Percentiles rank a stretch among this genome's conserved stretches.
Evolutionary conservation across 2,329 filamentous ascomycete genomes (phyloP).

Genomic region (Trichoderma sp.): DNA sequence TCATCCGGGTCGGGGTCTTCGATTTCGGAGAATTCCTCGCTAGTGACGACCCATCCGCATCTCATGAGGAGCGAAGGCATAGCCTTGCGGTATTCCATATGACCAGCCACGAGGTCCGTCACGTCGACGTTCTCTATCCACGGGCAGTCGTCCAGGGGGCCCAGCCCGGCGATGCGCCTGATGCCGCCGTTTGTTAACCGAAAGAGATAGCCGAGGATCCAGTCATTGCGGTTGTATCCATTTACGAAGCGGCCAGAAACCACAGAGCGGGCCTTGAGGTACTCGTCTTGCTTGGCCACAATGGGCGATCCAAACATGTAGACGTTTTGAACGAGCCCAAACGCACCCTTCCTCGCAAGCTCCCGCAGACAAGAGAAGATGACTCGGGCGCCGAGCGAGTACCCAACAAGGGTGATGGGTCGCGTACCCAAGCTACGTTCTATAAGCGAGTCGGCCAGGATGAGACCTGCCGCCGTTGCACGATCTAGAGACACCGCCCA

Average conservation of each 20-base stretch:
- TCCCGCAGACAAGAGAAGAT: slow-evolving; percentile 92
- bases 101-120: slow-evolving; percentile 80
- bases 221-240: slow-evolving; percentile 91
- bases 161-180: slow-evolving; percentile 82
- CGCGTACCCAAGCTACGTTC: slow-evolving; percentile 88
- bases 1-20: slow-evolving; percentile 97
- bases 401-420: slow-evolving; percentile 90
- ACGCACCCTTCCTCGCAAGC: slow-evolving; percentile 78
- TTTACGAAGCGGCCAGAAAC: slow-evolving; percentile 94
- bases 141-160: slow-evolving; percentile 71
- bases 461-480: slow-evolving; percentile 83
- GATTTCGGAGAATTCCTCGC: slow-evolving; percentile 93
- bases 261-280: slow-evolving; percentile 75
- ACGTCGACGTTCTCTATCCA: slow-evolving; percentile 89
- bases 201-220: slow-evolving; percentile 96
- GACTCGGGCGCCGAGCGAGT: slow-evolving; percentile 87
- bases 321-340: slow-evolving; percentile 89
- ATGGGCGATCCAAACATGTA: slow-evolving; percentile 92
- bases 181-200: slow-evolving; percentile 91
- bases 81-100: slow-evolving; percentile 93
- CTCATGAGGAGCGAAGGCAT: slow-evolving; percentile 87
- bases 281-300: slow-evolving; percentile 91
- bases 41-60: slow-evolving; percentile 88
- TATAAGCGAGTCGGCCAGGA: slow-evolving; percentile 90
- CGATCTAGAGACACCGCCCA: slow-evolving; percentile 96